Percentiles rank a stretch among this genome's conserved stretches.
phyloP scores from a whole-genome alignment of 768 basidiomycete genomes.

The Pleurotus tuoliensis region DNA sequence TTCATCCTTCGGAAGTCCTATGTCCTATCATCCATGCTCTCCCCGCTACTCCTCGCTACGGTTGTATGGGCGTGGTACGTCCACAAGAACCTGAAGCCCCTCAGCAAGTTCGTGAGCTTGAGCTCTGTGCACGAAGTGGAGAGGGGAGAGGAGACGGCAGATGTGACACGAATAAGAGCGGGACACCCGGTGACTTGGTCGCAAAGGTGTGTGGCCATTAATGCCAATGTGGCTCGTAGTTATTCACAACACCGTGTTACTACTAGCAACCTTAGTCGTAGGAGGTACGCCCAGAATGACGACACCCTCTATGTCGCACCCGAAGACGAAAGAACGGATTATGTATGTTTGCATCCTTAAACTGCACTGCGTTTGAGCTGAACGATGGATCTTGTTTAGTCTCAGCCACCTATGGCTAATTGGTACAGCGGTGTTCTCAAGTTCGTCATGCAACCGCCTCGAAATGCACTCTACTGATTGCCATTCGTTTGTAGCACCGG shows the following conservation, averaged over 20 bases:
- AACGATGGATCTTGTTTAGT: constrained; percentile 36
- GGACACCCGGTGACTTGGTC: constrained; percentile 88
- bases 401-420: constrained; percentile 95
- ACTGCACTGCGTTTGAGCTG: too few species aligned
- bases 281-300: constrained; percentile 90
- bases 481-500: constrained; percentile 61
- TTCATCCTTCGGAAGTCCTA: constrained; percentile 62
- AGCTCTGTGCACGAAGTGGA: constrained; percentile 88
- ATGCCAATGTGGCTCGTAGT: constrained; percentile 1
- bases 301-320: constrained; percentile 95
- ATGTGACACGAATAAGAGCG: constrained; percentile 66
- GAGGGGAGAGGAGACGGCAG: constrained; percentile 81
- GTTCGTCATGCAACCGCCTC: constrained; percentile 33
- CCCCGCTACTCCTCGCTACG: constrained; percentile 75
- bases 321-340: constrained; percentile 89
- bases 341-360: constrained; percentile 40
- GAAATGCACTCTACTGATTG: background rate
- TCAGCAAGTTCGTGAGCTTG: constrained; percentile 81
- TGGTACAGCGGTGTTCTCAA: constrained; percentile 93
- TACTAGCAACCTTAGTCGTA: constrained; percentile 72
- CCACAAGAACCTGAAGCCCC: constrained; percentile 57
- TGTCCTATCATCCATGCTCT: constrained; percentile 51
- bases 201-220: constrained; percentile 59
- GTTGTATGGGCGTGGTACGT: constrained; percentile 81
- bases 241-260: background rate